phyloP scores from a whole-genome alignment of 148 eudicot genomes.

The Fagopyrum tataricum region DNA sequence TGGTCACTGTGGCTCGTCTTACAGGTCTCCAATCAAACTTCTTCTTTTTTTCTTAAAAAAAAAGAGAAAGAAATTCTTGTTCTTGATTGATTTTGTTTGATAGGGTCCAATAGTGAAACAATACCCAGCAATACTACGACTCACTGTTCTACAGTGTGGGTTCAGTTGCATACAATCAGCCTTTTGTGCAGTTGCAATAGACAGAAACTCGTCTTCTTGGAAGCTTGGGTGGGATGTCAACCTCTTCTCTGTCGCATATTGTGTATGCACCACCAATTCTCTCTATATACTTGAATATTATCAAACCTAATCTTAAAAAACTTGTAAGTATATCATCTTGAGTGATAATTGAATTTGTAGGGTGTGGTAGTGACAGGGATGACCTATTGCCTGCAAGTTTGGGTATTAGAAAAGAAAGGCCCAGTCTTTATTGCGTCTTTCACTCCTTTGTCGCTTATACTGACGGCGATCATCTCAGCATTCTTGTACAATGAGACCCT shows the following conservation, averaged over 20 bases:
- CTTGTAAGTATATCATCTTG: neutral
- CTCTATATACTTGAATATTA: neutral
- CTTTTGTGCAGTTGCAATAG: conserved; percentile 20
- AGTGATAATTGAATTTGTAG: conserved; percentile 12
- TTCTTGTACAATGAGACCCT: conserved; percentile 22
- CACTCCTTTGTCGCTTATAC: conserved; percentile 22
- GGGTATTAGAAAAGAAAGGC: conserved; percentile 26
- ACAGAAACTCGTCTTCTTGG: conserved; percentile 34
- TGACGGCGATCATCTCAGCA: conserved; percentile 26
- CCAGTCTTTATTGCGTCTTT: conserved; percentile 27
- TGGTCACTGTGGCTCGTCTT: conserved; percentile 21
- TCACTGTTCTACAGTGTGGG: conserved; percentile 33
- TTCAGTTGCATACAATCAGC: conserved; percentile 30
- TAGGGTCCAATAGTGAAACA: conserved; percentile 32
- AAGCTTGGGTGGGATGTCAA: conserved; percentile 40
- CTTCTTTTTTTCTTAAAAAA: too few species aligned
- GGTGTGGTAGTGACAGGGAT: conserved; percentile 27
- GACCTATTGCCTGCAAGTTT: conserved; percentile 27
- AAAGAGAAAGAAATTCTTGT: too few species aligned
- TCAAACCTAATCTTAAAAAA: neutral
- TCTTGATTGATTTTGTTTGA: neutral
- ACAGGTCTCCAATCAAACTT: too few species aligned
- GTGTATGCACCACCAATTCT: conserved; percentile 23
- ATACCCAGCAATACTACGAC: conserved; percentile 32
- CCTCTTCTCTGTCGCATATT: conserved; percentile 35